Percentiles rank a stretch among this genome's conserved stretches.
Conservation (phyloP, 768 basidiomycete species). For the Hypholoma sublateritium region DNA sequence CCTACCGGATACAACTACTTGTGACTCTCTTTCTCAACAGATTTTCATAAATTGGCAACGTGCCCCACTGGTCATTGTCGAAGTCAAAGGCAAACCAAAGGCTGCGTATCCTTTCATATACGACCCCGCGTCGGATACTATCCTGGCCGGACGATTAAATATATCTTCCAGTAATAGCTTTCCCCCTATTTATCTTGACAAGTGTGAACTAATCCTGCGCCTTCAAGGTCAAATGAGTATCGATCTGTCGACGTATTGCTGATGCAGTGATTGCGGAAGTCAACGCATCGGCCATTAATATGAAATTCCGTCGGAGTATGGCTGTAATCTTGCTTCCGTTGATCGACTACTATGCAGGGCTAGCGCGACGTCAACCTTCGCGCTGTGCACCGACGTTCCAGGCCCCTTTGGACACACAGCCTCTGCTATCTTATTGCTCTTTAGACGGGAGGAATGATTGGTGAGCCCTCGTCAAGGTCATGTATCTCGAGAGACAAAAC, state of each 20-base stretch:
- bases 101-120: too few relatives aligned
- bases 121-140: too few relatives aligned
- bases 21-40: too few relatives aligned
- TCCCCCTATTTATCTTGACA: not conserved
- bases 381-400: not conserved
- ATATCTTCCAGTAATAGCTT: not conserved
- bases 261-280: not conserved
- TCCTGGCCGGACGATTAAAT: not conserved
- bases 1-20: too few relatives aligned
- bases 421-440: not conserved
- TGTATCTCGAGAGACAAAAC: not conserved
- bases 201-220: not conserved
- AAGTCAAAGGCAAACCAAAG: too few relatives aligned
- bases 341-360: not conserved
- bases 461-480: not conserved
- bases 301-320: conserved; percentile 1
- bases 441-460: conserved; percentile 2
- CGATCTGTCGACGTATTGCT: not conserved
- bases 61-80: too few relatives aligned
- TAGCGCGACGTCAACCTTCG: not conserved
- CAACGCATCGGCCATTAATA: not conserved
- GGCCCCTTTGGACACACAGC: not conserved
- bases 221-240: not conserved
- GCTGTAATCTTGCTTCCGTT: not conserved
- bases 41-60: too few relatives aligned